Evolutionary conservation across 345 rosid genomes (phyloP), one percentile per base, ranked within the genome.

Genomic region (Rhodamnia rubescens): DNA sequence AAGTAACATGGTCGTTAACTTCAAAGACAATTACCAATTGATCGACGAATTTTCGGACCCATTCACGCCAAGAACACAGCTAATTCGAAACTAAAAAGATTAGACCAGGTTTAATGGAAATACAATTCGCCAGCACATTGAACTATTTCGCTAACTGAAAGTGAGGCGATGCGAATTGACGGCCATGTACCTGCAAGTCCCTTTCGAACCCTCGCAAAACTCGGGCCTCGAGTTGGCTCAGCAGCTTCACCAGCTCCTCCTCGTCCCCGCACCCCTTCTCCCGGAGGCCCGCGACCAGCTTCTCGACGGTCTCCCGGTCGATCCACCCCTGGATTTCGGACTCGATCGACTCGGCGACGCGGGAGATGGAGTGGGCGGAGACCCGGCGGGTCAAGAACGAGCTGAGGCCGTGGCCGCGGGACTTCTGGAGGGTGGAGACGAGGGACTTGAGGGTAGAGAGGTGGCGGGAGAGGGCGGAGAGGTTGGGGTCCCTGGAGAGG

Each of bases 311-410:
- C 85, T 92, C 98, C 9, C 98, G 91, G 82, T 94, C 96, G 64
- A 94, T 94, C 98, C 95, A 93, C 6, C 94, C 92, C 81, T 94
- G 98, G 82, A 94, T 92, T 87, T 94, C 95, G 1, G 85, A 84
- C 92, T 87, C 95, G 84, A 93, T 92, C 22, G 93, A 92, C 27
- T 91, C 93, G 11, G 96, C 95, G 24, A 94, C 93, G 58, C 92
- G 93, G 89, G 98, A 90, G 51, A 94, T 91, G 54, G 93, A 92
- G 84, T 91, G 87, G 61, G 93, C 86, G 83, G 94, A 91, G 85
- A 90, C 88, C 11, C 93, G 90, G 51, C 94, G 95, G 82, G 92
- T 47, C 81, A 94, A n/a, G 91, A 94, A 93, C 85, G 82, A 90
- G 11, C 89, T 15, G 83, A 94, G 64, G 85, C 90, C 84, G 83